These are phyloP conservation scores for Pulveroboletus sp. DNA, from an alignment of 768 basidiomycete genomes.

Conservation along the genomic window DNA sequence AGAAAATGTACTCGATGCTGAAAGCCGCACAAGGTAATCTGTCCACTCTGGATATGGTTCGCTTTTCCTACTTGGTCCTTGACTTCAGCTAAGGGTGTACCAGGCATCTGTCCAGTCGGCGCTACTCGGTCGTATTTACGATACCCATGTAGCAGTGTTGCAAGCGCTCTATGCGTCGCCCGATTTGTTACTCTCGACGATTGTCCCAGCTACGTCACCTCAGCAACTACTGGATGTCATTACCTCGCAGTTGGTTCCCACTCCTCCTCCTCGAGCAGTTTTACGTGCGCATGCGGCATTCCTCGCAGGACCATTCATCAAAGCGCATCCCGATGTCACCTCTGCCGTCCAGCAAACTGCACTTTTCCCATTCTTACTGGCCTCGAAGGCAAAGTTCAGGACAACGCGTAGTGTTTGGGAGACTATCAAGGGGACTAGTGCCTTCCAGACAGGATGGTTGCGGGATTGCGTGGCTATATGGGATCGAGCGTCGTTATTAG, in stretches of 20 bases:
- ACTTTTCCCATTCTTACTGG: conserved; percentile 71
- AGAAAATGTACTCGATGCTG: conserved; percentile 44
- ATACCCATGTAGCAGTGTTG: conserved; percentile 56
- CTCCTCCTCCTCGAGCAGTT: conserved; percentile 47
- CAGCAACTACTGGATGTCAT: conserved; percentile 22
- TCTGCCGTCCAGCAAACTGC: conserved; percentile 43
- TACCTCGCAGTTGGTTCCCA: conserved; percentile 22
- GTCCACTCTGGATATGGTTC: conserved; percentile 35
- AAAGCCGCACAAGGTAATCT: conserved; percentile 16
- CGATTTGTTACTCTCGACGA: conserved; percentile 38
- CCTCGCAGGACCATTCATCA: conserved; percentile 43
- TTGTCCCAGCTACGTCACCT: conserved; percentile 13
- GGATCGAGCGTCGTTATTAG: conserved; percentile 24
- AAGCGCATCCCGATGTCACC: conserved; percentile 23
- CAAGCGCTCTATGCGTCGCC: conserved; percentile 61
- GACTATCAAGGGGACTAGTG: conserved; percentile 40
- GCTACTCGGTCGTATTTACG: conserved; percentile 64
- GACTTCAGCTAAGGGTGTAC: conserved; percentile 2
- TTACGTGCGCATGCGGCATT: conserved; percentile 57
- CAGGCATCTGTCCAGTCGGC: conserved; percentile 59
- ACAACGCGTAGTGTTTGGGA: conserved; percentile 71
- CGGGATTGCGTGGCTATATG: conserved; percentile 50
- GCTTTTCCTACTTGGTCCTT: background rate
- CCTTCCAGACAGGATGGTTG: conserved; percentile 39
- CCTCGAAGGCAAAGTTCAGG: conserved; percentile 66